These are phyloP conservation scores for Nitzschia putrida DNA, from an alignment of 108 stramenopile genomes.

Conservation along the genomic window DNA sequence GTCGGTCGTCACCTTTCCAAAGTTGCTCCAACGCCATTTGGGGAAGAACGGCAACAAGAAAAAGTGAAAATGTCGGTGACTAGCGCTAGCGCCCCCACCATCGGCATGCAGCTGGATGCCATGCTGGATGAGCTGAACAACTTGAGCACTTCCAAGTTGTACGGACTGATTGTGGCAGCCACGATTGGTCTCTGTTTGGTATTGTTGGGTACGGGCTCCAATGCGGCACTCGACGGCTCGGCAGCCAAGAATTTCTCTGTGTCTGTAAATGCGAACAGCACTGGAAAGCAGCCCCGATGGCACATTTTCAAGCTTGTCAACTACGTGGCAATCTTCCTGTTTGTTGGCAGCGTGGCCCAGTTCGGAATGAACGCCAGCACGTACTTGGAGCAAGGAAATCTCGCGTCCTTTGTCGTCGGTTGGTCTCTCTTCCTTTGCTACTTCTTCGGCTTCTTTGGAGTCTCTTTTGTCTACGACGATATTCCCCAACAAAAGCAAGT, in stretches of 20 bases:
- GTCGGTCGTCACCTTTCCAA: no score
- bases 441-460: slow-evolving; percentile 97
- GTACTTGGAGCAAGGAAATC: slow-evolving; percentile 60
- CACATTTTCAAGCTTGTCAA: slow-evolving; percentile 76
- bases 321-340: slow-evolving; percentile 50
- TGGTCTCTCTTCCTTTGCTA: slow-evolving; percentile 85
- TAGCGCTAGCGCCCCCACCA: not conserved
- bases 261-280: not conserved
- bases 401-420: slow-evolving; percentile 68
- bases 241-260: slow-evolving; percentile 6
- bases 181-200: slow-evolving; percentile 61
- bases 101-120: slow-evolving; percentile 12
- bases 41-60: not conserved
- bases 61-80: not conserved
- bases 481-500: slow-evolving; percentile 30
- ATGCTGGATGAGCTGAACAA: slow-evolving; percentile 41
- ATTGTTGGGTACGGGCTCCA: slow-evolving; percentile 47
- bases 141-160: slow-evolving; percentile 60
- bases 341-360: slow-evolving; percentile 59
- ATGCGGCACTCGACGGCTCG: slow-evolving; percentile 3
- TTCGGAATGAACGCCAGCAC: slow-evolving; percentile 61
- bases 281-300: slow-evolving; percentile 74
- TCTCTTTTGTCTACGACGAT: slow-evolving; percentile 75
- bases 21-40: no score
- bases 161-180: slow-evolving; percentile 59